Evolutionary conservation across 2,329 filamentous ascomycete genomes (phyloP).

Genomic region (Drechslerella coelobrocha): DNA sequence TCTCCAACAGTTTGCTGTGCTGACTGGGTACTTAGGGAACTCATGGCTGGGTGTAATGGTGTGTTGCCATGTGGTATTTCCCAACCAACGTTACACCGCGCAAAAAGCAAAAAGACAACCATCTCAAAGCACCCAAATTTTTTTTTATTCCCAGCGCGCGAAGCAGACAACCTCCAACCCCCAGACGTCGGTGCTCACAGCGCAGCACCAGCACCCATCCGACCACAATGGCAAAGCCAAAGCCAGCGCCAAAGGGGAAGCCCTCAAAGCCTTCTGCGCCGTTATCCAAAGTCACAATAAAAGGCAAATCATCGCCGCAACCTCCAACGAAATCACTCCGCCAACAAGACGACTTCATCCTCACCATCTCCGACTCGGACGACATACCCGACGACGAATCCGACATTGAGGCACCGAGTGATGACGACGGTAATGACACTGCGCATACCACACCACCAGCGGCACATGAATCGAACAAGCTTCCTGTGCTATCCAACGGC

Average conservation of each 20-base stretch:
- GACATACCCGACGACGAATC: slow-evolving; percentile 64
- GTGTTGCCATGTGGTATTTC: slow-evolving; percentile 25
- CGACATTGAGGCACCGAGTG: slow-evolving; percentile 55
- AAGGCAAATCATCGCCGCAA: slow-evolving; percentile 44
- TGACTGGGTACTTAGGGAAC: no score
- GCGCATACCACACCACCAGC: neutral
- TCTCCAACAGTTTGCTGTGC: neutral
- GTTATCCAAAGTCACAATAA: slow-evolving; percentile 35
- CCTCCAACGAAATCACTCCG: slow-evolving; percentile 13
- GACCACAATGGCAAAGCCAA: slow-evolving; percentile 37
- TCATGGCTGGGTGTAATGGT: neutral
- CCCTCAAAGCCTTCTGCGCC: slow-evolving; percentile 11
- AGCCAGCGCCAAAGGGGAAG: slow-evolving; percentile 16
- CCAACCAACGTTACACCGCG: slow-evolving; percentile 24
- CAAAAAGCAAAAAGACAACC: slow-evolving; percentile 20
- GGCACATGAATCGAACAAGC: slow-evolving; percentile 65
- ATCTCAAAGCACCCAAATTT: slow-evolving; percentile 16
- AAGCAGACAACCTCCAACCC: slow-evolving; percentile 12
- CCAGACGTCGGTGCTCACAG: neutral
- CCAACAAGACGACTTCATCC: slow-evolving; percentile 65
- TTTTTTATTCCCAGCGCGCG: slow-evolving; percentile 11
- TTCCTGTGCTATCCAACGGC: slow-evolving; percentile 59
- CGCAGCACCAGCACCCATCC: neutral
- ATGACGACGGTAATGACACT: slow-evolving; percentile 25
- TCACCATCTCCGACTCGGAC: slow-evolving; percentile 68